Conservation (phyloP, 768 basidiomycete species). For the Trametes cubensis region DNA sequence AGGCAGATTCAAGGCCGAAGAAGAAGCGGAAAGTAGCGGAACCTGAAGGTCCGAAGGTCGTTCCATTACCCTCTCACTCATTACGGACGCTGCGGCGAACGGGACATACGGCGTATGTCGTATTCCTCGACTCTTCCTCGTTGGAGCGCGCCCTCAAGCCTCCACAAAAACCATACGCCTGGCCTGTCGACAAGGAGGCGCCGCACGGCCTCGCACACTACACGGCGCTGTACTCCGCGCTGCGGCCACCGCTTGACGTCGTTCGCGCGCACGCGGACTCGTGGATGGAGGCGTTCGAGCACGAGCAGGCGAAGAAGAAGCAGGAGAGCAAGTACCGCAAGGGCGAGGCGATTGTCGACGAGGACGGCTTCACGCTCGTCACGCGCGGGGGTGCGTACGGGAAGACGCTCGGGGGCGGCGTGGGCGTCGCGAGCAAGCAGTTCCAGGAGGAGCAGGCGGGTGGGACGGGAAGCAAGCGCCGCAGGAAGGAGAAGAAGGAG, state of each 20-base stretch:
- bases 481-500: constrained; percentile 65
- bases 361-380: constrained; percentile 93
- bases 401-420: constrained; percentile 82
- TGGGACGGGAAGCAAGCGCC: constrained; percentile 38
- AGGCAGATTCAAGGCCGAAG: constrained; percentile 36
- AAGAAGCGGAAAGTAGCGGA: constrained; percentile 38
- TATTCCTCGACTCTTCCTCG: constrained; percentile 73
- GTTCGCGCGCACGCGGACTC: constrained; percentile 82
- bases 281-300: constrained; percentile 76
- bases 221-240: constrained; percentile 55
- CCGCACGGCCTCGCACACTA: constrained; percentile 79
- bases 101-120: constrained; percentile 70
- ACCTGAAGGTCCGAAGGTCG: constrained; percentile 49
- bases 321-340: constrained; percentile 71
- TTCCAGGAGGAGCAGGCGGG: constrained; percentile 39
- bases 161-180: constrained; percentile 56
- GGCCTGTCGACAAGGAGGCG: constrained; percentile 60
- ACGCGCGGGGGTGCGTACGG: constrained; percentile 92
- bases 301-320: constrained; percentile 61
- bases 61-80: constrained; percentile 57
- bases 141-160: constrained; percentile 64
- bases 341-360: constrained; percentile 89
- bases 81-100: constrained; percentile 63
- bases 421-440: constrained; percentile 62
- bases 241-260: constrained; percentile 75